Evolutionary conservation across 2,329 filamentous ascomycete genomes (phyloP), one percentile per base, ranked within the genome.

Genomic region (Diaporthe eres): DNA sequence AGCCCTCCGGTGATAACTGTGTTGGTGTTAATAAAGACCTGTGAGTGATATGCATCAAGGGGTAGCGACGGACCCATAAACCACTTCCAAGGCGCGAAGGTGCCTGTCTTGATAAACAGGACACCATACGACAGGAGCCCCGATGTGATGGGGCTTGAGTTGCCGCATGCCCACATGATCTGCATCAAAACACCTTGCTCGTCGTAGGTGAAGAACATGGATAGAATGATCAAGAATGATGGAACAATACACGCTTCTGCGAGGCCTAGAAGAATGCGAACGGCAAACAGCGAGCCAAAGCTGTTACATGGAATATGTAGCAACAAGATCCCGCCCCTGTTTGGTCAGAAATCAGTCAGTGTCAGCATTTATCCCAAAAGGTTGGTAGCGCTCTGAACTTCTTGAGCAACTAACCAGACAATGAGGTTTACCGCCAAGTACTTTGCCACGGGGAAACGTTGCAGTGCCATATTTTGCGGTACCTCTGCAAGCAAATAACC

Each of bases 151-250:
- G 82, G 81, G 49, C 81, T 82, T 0, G 79, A 79, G 71, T 84
- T 84, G 1, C 83, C 83, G 37, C 84, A 80, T 4, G 84, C 83
- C 83, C 83, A 86, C 83, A 85, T 85, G n/a, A 83, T 80, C 1
- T 83, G 83, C 84, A 82, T 81, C 68, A 81, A 34, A 1, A 81
- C 79, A 4, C 80, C 79, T 67, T 85, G 84, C 75, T 84, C 83
- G 17, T 81, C 78, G 63, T 83, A 84, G 1, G 81, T 84, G 75
- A 83, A 83, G 71, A 84, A 84, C 81, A 84, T 83, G 6, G 82
- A 84, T 77, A 81, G 73, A 44, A 77, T 79, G 28, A 81, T 76
- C 5, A 80, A 53, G 34, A 79, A 80, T 1, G 79, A 74, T 1
- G 79, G 79, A 6, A 80, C 79, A 4, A 80, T 80, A 34, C 77